Evolutionary conservation across 2,329 filamentous ascomycete species (phyloP).

Genomic region (Diaporthe longicolla): DNA sequence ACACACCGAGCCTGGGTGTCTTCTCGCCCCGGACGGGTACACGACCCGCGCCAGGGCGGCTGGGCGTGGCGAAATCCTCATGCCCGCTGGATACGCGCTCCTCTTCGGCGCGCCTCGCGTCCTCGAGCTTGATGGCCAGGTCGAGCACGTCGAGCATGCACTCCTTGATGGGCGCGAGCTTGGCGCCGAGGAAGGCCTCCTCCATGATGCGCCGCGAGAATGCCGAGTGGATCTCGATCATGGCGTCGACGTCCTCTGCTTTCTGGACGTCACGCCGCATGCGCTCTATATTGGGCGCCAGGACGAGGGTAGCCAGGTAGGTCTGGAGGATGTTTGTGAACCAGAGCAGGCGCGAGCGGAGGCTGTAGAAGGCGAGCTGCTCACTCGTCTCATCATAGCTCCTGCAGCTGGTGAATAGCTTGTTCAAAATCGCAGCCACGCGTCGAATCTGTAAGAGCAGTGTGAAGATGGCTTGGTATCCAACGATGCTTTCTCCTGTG

Average conservation of each 20-base stretch:
- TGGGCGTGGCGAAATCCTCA: conserved; percentile 24
- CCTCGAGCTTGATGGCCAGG: conserved; percentile 77
- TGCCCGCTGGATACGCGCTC: conserved; percentile 42
- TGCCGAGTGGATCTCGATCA: conserved; percentile 78
- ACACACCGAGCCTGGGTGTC: conserved; percentile 35
- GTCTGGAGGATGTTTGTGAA: conserved; percentile 82
- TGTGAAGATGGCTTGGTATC: conserved; percentile 81
- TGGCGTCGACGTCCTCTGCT: conserved; percentile 83
- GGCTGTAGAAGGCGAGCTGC: conserved; percentile 66
- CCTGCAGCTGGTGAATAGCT: conserved; percentile 70
- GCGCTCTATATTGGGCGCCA: conserved; percentile 70
- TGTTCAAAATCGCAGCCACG: conserved; percentile 76
- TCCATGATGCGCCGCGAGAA: conserved; percentile 75
- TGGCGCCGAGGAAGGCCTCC: conserved; percentile 78
- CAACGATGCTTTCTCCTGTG: conserved; percentile 71
- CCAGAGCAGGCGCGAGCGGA: conserved; percentile 81
- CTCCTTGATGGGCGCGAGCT: conserved; percentile 78
- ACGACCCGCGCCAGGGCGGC: conserved; percentile 41
- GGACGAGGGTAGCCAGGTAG: conserved; percentile 81
- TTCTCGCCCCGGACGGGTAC: conserved; percentile 45
- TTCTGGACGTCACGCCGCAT: conserved; percentile 71
- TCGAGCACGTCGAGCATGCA: conserved; percentile 84
- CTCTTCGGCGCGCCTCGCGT: conserved; percentile 63
- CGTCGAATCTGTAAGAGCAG: conserved; percentile 84
- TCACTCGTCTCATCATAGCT: conserved; percentile 58